A percentile compares a stretch with the other conserved stretches of the same genome.
phyloP scores from a whole-genome alignment of 768 basidiomycete genomes.

The Coprinopsis sp. region DNA sequence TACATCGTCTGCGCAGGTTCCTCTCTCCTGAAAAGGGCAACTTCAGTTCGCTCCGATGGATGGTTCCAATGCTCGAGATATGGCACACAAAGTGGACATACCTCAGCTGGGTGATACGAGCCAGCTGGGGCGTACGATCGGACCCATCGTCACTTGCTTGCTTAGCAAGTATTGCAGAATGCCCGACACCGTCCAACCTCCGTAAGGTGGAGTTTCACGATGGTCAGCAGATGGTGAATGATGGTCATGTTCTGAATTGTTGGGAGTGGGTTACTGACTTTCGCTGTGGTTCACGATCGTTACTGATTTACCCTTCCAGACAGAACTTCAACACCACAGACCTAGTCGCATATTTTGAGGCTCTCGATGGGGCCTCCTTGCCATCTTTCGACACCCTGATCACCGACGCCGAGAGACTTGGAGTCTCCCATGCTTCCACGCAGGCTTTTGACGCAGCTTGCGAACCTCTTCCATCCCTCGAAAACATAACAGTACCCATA shows the following conservation, averaged over 20 bases:
- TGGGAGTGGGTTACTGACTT: constrained; percentile 16
- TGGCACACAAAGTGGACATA: constrained; percentile 33
- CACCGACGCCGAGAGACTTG: too few species aligned
- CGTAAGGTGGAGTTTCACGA: constrained; percentile 22
- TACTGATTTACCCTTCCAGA: background rate
- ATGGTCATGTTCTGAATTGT: constrained; percentile 17
- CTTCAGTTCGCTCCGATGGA: constrained; percentile 18
- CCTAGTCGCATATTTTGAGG: too few species aligned
- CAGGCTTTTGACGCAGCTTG: too few species aligned
- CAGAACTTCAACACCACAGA: constrained; percentile 11
- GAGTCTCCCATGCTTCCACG: too few species aligned
- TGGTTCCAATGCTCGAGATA: constrained; percentile 22
- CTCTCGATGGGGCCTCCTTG: too few species aligned
- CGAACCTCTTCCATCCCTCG: too few species aligned
- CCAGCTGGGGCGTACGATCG: constrained; percentile 17
- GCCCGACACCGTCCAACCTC: constrained; percentile 19
- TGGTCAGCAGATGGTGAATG: constrained; percentile 16
- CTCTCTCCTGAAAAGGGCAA: constrained; percentile 9
- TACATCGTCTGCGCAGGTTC: constrained; percentile 11
- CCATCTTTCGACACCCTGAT: too few species aligned
- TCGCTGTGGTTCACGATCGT: background rate
- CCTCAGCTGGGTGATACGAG: constrained; percentile 16
- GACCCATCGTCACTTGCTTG: constrained; percentile 16
- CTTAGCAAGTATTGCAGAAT: constrained; percentile 13
- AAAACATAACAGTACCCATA: too few species aligned